Percentiles rank a stretch among this genome's conserved stretches.
Evolutionary conservation across 805 yeast species (phyloP).

Genomic region (Ogataea minuta): DNA sequence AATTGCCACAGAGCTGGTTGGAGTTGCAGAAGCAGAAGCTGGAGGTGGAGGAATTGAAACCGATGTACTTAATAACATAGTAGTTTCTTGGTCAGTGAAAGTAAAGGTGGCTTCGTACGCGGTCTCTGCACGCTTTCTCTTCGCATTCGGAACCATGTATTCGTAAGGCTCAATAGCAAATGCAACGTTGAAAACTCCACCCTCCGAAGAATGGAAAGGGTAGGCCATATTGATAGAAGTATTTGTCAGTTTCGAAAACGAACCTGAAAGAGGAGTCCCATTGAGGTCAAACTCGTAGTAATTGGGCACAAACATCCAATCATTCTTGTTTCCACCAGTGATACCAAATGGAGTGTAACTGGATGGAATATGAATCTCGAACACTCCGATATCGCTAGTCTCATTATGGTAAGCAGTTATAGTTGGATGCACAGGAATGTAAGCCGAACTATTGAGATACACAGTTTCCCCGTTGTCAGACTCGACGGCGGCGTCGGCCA

Average conservation of each 20-base stretch:
- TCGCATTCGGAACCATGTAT: no score
- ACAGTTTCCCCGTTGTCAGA: constrained; percentile 1
- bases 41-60: constrained; percentile 3
- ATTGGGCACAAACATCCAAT: constrained; percentile 7
- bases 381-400: constrained; percentile 11
- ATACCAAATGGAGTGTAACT: constrained; percentile 13
- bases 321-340: constrained; percentile 1
- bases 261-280: constrained; percentile 1
- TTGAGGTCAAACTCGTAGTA: constrained; percentile 6
- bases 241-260: constrained; percentile 1
- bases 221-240: constrained; percentile 8
- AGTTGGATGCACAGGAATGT: constrained; percentile 2
- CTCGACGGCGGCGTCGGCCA: constrained; percentile 5
- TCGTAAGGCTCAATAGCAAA: constrained; percentile 12
- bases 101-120: constrained; percentile 10
- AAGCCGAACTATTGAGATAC: constrained; percentile 1
- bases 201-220: constrained; percentile 2
- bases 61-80: constrained; percentile 4
- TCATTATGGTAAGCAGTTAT: constrained; percentile 8
- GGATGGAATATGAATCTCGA: constrained; percentile 13
- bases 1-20: background rate
- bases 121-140: constrained; percentile 4
- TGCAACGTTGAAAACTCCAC: constrained; percentile 7
- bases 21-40: background rate
- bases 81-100: constrained; percentile 5